A percentile compares a stretch with the other conserved stretches of the same genome.
Evolutionary conservation across 78 protist genomes (phyloP).

Genomic region (Goniomonas avonlea): DNA sequence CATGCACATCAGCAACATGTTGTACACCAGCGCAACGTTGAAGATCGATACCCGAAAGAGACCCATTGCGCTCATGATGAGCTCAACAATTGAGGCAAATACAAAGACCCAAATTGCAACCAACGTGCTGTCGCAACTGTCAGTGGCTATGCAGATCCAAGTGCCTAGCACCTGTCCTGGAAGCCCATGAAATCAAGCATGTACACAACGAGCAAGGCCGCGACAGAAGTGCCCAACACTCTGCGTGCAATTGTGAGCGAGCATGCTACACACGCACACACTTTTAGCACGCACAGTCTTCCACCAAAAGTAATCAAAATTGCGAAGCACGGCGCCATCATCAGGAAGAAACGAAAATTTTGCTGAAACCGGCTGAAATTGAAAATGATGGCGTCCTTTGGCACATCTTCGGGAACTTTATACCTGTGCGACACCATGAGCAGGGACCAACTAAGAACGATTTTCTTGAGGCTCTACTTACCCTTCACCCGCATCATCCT

Average conservation of each 20-base stretch:
- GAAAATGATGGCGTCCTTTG: background rate
- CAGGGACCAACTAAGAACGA: too few species aligned
- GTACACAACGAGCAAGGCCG: background rate
- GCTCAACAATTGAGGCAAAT: background rate
- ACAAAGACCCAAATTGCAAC: background rate
- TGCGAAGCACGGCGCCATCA: background rate
- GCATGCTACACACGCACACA: background rate
- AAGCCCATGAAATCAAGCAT: background rate
- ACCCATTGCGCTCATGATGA: background rate
- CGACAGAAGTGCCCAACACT: background rate
- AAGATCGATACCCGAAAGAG: background rate
- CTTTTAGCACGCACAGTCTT: background rate
- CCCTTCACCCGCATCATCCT: too few species aligned
- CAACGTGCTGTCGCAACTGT: background rate
- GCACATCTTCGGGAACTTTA: background rate
- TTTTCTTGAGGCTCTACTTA: too few species aligned
- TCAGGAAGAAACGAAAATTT: background rate
- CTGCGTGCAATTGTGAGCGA: background rate
- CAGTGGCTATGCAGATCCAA: background rate
- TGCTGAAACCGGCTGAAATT: background rate
- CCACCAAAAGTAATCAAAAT: background rate
- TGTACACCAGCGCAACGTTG: slow-evolving; percentile 2
- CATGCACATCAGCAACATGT: background rate
- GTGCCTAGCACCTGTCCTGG: background rate
- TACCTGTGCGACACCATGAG: too few species aligned